Evolutionary conservation across 2,329 filamentous ascomycete genomes (phyloP), one percentile per base, ranked within the genome.

Genomic region (Monosporascus sp.): DNA sequence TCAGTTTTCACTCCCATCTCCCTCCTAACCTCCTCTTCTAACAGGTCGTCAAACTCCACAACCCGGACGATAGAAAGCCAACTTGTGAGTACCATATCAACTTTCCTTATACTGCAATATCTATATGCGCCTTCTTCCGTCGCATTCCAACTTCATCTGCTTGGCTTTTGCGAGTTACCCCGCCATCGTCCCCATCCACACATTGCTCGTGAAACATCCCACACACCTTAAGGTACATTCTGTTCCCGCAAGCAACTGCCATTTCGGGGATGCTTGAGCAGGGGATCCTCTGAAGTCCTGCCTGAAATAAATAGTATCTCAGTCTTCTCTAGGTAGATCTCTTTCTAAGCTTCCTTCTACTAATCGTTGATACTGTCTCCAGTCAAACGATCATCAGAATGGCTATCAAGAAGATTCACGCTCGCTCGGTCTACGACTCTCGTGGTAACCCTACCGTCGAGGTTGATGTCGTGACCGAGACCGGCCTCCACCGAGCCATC

Each of bases 381-480:
- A 46, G 43, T 9, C 24, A 22, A 35, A 4, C 38, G 50, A 54
- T 46, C 38, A 27, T 66, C 77, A 92, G 72, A 64, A 99, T 99
- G 94, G 80, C 89, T 70, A 90, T 94, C 77, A 85, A 86, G 75
- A 93, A 92, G 82, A 83, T 94, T 72, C 88, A 92, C 83, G 89
- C 89, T 71, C 89, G 94, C 73, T 92, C 88, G 71, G 91, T 99
- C 81, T 99, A 93, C 85, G 94, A 99, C 85, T 97, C 94, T 75
- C 93, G 94, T 73, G 85, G 85, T 74, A 99, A 99, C 87, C 94
- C 94, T 70, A 99, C 94, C 72, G 93, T 97, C 71, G 93, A 97
- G 83, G 93, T 97, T 69, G 93, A 97, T 74, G 85, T 97, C 67
- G 88, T 96, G 78, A 97, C 92, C 67, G 90, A 96, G 80, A 95